Evolutionary conservation across 2,329 filamentous ascomycete species (phyloP).

Genomic region (Calonectria leucothoes): DNA sequence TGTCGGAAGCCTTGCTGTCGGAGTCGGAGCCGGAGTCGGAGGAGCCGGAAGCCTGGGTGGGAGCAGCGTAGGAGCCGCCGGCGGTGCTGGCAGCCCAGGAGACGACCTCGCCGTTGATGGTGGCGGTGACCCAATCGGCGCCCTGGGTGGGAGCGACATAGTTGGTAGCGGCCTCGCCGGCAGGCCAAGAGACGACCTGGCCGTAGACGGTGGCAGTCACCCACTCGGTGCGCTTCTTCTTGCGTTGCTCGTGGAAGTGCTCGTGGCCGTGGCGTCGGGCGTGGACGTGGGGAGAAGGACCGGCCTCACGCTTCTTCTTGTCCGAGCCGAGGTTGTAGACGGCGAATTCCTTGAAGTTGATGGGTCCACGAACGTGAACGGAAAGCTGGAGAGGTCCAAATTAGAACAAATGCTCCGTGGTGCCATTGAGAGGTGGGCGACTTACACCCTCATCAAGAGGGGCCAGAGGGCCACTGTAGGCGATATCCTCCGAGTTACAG

Average conservation of each 20-base stretch:
- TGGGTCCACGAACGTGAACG: slow-evolving; percentile 77
- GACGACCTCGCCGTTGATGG: slow-evolving; percentile 67
- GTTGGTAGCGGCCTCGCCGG: slow-evolving; percentile 55
- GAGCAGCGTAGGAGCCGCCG: slow-evolving; percentile 64
- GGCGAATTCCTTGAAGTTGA: slow-evolving; percentile 75
- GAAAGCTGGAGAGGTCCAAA: slow-evolving; percentile 67
- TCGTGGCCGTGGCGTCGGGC: slow-evolving; percentile 57
- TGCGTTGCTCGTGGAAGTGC: slow-evolving; percentile 59
- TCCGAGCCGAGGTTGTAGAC: slow-evolving; percentile 69
- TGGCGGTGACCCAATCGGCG: slow-evolving; percentile 60
- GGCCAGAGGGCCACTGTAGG: slow-evolving; percentile 71
- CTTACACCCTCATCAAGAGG: slow-evolving; percentile 79
- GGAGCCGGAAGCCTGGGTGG: slow-evolving; percentile 29
- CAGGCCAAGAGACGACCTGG: slow-evolving; percentile 63
- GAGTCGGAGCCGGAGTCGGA: slow-evolving; percentile 26
- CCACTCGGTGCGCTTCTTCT: slow-evolving; percentile 58
- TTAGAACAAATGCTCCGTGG: neutral
- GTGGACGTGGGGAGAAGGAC: slow-evolving; percentile 43
- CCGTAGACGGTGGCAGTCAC: slow-evolving; percentile 71
- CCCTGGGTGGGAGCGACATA: slow-evolving; percentile 54
- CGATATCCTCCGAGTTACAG: slow-evolving; percentile 64
- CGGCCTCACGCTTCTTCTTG: slow-evolving; percentile 42
- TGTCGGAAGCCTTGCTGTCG: slow-evolving; percentile 2
- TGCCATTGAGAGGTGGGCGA: slow-evolving; percentile 8
- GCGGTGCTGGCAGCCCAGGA: slow-evolving; percentile 59